These are phyloP conservation scores for Schizophyllum commune DNA, from an alignment of 1,284 basidiomycete genomes.

Conservation along the genomic window DNA sequence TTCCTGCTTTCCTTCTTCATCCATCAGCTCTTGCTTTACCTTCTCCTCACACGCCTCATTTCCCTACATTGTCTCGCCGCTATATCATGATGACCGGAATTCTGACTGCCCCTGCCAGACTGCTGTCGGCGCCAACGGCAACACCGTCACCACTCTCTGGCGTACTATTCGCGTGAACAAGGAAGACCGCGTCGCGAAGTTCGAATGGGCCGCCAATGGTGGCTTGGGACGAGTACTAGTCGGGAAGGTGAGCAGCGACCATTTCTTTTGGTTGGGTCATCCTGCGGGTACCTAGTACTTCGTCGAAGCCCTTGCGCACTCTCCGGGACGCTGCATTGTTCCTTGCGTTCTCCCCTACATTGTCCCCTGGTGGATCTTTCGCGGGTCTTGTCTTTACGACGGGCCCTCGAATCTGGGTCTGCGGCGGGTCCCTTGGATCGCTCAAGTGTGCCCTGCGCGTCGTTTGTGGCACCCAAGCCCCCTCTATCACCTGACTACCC, in stretches of 20 bases:
- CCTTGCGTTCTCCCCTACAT: too few species aligned
- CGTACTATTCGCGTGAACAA: slow-evolving; percentile 70
- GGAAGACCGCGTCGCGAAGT: slow-evolving; percentile 76
- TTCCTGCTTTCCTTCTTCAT: too few species aligned
- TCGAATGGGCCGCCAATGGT: slow-evolving; percentile 75
- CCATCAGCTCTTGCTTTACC: too few species aligned
- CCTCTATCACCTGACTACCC: too few species aligned
- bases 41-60: neutral
- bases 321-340: too few species aligned
- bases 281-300: neutral
- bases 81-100: neutral
- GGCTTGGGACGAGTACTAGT: slow-evolving; percentile 75
- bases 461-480: too few species aligned
- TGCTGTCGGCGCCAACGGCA: slow-evolving; percentile 49
- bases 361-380: too few species aligned
- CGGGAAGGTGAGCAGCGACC: slow-evolving; percentile 51
- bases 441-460: too few species aligned
- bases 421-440: too few species aligned
- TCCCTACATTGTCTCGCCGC: neutral
- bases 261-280: slow-evolving; percentile 2
- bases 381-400: too few species aligned
- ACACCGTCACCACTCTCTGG: slow-evolving; percentile 68
- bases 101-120: slow-evolving; percentile 41
- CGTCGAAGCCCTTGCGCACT: too few species aligned
- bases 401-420: too few species aligned